Evolutionary conservation across 2,329 filamentous ascomycete genomes (phyloP), one percentile per base, ranked within the genome.

Genomic region (Aspergillus niger): DNA sequence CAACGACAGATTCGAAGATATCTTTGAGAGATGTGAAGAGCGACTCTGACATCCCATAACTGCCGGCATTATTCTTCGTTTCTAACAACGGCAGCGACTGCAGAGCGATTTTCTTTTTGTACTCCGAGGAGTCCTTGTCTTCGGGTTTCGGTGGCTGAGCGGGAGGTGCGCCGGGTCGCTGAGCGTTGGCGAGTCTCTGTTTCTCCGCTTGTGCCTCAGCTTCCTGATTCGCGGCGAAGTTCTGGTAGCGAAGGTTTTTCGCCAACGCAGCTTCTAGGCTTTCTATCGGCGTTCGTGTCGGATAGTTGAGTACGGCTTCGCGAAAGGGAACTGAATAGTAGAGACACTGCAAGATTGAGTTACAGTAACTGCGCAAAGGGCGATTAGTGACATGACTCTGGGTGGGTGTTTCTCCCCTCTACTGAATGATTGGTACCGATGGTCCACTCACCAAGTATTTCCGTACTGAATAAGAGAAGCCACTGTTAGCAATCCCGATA

Each of bases 91-190:
- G 95, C 0, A 95, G 92, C 47, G 89, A 90, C 62, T 93, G 83
- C 81, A 98, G 88, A 17, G 93, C 93, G 74, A 95, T 88, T 79
- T 97, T 97, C 83, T 99, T 99, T 80, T 97, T 97, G 79, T 95
- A 97, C 78, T 99, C 95, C 0, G 94, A 92, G 1, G 93, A 93
- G 71, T 98, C 93, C 75, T 92, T 97, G 72, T 98, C 95, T 75
- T 98, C 95, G 8, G 91, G 91, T 68, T 92, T 89, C 60, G 79
- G 82, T 32, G 82, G 83, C 39, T 82, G 82, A 11, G 82, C 82
- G 17, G 83, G 79, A 24, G 84, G 77, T 61, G 86, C 84, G 30
- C 83, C 82, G 17, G 66, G 76, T 68, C 54, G 77, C 66, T 44
- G 77, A 71, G 70, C 63, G 43, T 68, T 65, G 57, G 67, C 57